These are phyloP conservation scores for Mariannaea elegans DNA, from an alignment of 2,329 filamentous ascomycete species.

Conservation along the genomic window DNA sequence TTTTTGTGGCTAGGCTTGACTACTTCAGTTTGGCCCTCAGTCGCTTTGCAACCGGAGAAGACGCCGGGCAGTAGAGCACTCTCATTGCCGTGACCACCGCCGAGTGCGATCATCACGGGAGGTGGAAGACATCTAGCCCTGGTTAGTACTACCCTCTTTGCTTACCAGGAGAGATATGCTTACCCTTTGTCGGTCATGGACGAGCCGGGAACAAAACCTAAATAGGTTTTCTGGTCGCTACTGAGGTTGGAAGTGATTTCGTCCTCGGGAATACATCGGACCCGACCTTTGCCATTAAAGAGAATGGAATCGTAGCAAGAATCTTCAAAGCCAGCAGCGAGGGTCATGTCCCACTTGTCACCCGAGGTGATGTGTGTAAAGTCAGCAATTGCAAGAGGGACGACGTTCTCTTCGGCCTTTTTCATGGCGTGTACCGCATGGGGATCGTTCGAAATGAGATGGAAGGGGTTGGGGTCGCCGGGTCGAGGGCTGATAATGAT, in stretches of 20 bases:
- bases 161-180: background rate
- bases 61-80: conserved; percentile 52
- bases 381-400: conserved; percentile 64
- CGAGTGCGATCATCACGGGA: conserved; percentile 51
- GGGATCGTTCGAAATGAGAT: conserved; percentile 53
- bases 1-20: conserved; percentile 42
- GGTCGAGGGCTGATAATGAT: conserved; percentile 57
- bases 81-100: conserved; percentile 41
- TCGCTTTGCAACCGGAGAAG: conserved; percentile 58
- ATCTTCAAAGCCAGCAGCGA: conserved; percentile 56
- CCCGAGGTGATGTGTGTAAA: conserved; percentile 63
- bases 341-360: conserved; percentile 54
- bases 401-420: conserved; percentile 56
- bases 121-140: conserved; percentile 37
- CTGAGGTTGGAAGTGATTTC: conserved; percentile 52
- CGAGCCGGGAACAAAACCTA: conserved; percentile 41
- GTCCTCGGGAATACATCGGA: conserved; percentile 58
- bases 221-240: conserved; percentile 42
- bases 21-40: conserved; percentile 53
- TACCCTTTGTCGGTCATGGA: conserved; percentile 54
- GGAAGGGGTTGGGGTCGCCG: conserved; percentile 54
- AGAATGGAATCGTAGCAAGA: conserved; percentile 69
- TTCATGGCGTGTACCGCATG: conserved; percentile 53
- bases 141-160: background rate
- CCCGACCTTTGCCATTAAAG: conserved; percentile 68